phyloP scores from a whole-genome alignment of 2,329 filamentous ascomycete genomes.

The Claviceps maximensis region DNA sequence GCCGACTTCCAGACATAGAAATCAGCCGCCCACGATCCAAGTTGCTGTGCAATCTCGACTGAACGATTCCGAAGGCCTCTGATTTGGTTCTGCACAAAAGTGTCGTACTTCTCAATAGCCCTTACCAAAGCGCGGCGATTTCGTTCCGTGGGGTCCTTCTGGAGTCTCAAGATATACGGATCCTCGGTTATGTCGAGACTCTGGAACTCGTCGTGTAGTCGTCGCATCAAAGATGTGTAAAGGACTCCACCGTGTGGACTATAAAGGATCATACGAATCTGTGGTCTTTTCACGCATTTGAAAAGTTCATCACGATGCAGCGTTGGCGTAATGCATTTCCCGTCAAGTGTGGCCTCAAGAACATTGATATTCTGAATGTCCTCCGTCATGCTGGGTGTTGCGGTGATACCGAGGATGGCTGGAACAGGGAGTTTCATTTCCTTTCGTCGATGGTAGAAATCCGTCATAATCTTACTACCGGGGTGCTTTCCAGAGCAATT shows the following conservation, averaged over 20 bases:
- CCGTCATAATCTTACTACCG: constrained; percentile 57
- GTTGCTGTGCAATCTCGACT: constrained; percentile 35
- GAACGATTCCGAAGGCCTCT: constrained; percentile 38
- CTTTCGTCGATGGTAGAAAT: constrained; percentile 49
- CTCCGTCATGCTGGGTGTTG: constrained; percentile 58
- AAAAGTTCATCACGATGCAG: constrained; percentile 56
- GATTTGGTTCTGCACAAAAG: constrained; percentile 42
- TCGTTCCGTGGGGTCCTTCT: constrained; percentile 25
- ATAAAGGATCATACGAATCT: constrained; percentile 29
- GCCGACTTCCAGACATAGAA: constrained; percentile 45
- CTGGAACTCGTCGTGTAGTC: constrained; percentile 27
- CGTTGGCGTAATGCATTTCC: constrained; percentile 55
- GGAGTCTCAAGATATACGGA: constrained; percentile 41
- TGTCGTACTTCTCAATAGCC: constrained; percentile 30
- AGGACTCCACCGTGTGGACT: constrained; percentile 2
- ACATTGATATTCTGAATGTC: constrained; percentile 39
- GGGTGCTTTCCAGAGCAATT: constrained; percentile 54
- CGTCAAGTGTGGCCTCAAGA: constrained; percentile 58
- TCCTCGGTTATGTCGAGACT: constrained; percentile 45
- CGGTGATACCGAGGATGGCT: constrained; percentile 64
- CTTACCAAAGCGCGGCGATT: constrained; percentile 25
- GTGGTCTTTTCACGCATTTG: constrained; percentile 53
- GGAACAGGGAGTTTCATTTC: constrained; percentile 33
- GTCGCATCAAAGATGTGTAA: constrained; percentile 26
- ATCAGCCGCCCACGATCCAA: constrained; percentile 58